Evolutionary conservation across 441 rosid species (phyloP), one percentile per base, ranked within the genome.

Genomic region (Gossypium laxum): DNA sequence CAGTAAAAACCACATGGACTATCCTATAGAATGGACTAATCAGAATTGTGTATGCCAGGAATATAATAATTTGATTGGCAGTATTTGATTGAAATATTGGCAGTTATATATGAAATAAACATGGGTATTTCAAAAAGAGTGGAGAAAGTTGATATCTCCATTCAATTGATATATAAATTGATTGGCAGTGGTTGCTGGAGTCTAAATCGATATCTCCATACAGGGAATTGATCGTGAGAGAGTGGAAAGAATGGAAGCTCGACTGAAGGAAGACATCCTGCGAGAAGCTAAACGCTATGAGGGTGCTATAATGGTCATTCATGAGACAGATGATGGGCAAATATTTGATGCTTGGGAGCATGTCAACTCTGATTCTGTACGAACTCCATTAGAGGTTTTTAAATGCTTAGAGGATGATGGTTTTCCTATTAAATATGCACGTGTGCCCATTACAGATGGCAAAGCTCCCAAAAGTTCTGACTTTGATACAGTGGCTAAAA

Each of bases 391-490:
- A 11, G 97, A 92, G 80, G 99, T 95, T 72, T 95, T 86, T 76
- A 88, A 83, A 81, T 79, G 92, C 85, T 85, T 95, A 84, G 92
- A 87, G 80, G 85, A 84, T 69, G 91, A 87, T 66, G 95, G 99
- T 41, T 89, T 91, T 81, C 91, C 93, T 30, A 80, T 92, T 70
- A 85, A 86, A 81, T 92, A 95, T 82, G 98, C 98, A 1, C 96
- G 98, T 41, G 93, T 95, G 56, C 99, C 98, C 71, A 92, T 95
- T 76, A 95, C 98, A 66, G 99, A 92, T 85, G 98, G 98, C 66
- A 91, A 92, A 91, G 99, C 98, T 73, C 97, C 98, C 24, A 92
- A 92, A 82, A 91, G 96, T 86, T 95, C 98, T 14, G 99, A 89
- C 77, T 89, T 91, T 41, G 98, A 95, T 78, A 83, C 83, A 24